phyloP scores from a whole-genome alignment of 2,329 filamentous ascomycete species.

The Penicillium occitanis region DNA sequence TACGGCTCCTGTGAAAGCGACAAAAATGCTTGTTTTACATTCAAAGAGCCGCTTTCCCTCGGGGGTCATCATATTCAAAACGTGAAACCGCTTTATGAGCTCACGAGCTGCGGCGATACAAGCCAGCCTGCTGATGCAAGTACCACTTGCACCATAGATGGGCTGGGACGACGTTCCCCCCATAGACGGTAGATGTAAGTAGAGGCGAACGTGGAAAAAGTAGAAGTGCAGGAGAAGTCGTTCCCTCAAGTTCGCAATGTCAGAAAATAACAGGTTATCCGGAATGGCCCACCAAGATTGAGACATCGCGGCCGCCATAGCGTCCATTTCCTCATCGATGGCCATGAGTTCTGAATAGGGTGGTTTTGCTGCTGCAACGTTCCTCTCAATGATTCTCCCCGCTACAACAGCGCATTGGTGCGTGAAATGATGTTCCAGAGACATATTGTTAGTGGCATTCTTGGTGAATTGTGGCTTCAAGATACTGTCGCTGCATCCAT shows the following conservation, averaged over 20 bases:
- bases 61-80: constrained; percentile 1
- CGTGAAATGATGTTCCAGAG: constrained; percentile 1
- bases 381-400: constrained; percentile 5
- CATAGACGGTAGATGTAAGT: constrained; percentile 3
- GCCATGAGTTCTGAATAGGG: constrained; percentile 5
- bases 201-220: constrained; percentile 7
- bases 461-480: background rate
- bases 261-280: background rate
- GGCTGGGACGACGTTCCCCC: background rate
- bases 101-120: background rate
- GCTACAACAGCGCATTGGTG: constrained; percentile 1
- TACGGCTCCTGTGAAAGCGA: constrained; percentile 5
- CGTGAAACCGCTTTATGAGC: background rate
- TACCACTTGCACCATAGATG: background rate
- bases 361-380: background rate
- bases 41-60: constrained; percentile 2
- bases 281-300: constrained; percentile 4
- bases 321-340: constrained; percentile 3
- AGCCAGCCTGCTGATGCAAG: constrained; percentile 5
- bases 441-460: background rate
- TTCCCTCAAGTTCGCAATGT: background rate
- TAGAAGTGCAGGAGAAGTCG: constrained; percentile 5
- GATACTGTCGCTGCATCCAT: constrained; percentile 6
- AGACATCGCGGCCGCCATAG: background rate
- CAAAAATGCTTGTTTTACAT: constrained; percentile 9